Percentiles rank a stretch among this genome's conserved stretches.
Evolutionary conservation across 306 rosid genomes (phyloP).

Genomic region (Quercus ilex): DNA sequence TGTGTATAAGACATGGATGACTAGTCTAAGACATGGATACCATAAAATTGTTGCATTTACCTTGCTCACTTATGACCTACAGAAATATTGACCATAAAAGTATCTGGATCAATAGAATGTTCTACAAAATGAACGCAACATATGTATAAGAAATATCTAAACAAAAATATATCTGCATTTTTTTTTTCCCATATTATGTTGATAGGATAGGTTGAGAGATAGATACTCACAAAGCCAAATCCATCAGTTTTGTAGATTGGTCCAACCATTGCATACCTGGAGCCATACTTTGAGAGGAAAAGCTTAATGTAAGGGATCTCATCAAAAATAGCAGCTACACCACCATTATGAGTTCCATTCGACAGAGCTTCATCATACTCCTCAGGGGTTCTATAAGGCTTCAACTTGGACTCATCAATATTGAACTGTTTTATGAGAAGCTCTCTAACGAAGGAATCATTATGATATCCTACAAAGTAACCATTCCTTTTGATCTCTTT

Average conservation of each 20-base stretch:
- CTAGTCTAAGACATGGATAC: too few relatives aligned
- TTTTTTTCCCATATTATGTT: too few relatives aligned
- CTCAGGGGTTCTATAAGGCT: neutral
- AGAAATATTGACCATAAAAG: too few relatives aligned
- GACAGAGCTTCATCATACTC: constrained; percentile 12
- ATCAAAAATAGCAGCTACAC: constrained; percentile 27
- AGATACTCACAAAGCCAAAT: constrained; percentile 28
- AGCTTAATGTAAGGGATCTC: constrained; percentile 18
- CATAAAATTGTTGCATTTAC: too few relatives aligned
- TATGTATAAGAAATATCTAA: too few relatives aligned
- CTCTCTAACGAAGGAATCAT: neutral
- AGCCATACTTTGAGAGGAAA: constrained; percentile 3
- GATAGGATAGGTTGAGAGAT: too few relatives aligned
- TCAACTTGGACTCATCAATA: neutral
- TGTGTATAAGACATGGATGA: too few relatives aligned
- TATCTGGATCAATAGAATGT: too few relatives aligned
- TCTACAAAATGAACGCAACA: too few relatives aligned
- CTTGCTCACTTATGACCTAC: too few relatives aligned
- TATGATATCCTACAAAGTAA: constrained; percentile 14
- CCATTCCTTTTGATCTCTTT: constrained; percentile 17
- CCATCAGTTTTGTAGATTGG: constrained; percentile 25
- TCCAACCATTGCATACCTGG: constrained; percentile 23
- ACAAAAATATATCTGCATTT: too few relatives aligned
- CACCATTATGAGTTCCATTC: constrained; percentile 26
- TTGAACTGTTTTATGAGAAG: constrained; percentile 1